These are phyloP conservation scores for Teratosphaeria viscida DNA, from an alignment of 2,329 filamentous ascomycete species.

Conservation along the genomic window DNA sequence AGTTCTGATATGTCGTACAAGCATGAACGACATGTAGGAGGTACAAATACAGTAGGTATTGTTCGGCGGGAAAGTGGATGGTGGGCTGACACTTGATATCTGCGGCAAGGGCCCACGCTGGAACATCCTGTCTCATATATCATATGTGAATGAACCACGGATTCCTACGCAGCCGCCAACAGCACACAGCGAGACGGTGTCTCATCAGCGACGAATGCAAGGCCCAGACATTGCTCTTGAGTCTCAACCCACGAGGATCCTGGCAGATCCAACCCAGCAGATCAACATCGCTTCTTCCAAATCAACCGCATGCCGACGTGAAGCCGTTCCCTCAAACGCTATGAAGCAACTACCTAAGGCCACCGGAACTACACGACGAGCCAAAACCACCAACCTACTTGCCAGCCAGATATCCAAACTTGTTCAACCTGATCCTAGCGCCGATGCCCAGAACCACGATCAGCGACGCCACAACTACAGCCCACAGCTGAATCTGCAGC, in stretches of 20 bases:
- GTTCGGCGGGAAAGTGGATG: not conserved
- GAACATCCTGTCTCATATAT: not conserved
- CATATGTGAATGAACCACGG: not conserved
- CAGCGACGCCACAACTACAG: slow-evolving; percentile 53
- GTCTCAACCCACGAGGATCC: too few relatives aligned
- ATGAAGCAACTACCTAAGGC: not conserved
- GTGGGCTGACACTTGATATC: not conserved
- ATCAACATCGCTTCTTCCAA: not conserved
- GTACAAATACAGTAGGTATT: too few relatives aligned
- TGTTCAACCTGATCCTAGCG: slow-evolving; percentile 70
- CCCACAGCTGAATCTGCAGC: slow-evolving; percentile 67
- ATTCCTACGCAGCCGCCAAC: not conserved
- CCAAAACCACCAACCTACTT: slow-evolving; percentile 7
- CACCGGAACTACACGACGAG: not conserved
- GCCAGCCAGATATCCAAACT: slow-evolving; percentile 53
- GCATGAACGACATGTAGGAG: not conserved
- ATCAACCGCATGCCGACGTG: not conserved
- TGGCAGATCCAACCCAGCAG: too few relatives aligned
- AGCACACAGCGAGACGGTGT: too few relatives aligned
- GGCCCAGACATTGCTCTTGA: too few relatives aligned
- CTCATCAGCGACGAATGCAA: too few relatives aligned
- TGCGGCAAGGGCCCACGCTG: not conserved
- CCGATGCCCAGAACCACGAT: slow-evolving; percentile 62
- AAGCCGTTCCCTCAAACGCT: not conserved
- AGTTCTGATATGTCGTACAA: not conserved